Percentiles rank a stretch among this genome's conserved stretches.
Evolutionary conservation across 495 filamentous ascomycete genomes (phyloP).

Genomic region (Penicillium soppii): DNA sequence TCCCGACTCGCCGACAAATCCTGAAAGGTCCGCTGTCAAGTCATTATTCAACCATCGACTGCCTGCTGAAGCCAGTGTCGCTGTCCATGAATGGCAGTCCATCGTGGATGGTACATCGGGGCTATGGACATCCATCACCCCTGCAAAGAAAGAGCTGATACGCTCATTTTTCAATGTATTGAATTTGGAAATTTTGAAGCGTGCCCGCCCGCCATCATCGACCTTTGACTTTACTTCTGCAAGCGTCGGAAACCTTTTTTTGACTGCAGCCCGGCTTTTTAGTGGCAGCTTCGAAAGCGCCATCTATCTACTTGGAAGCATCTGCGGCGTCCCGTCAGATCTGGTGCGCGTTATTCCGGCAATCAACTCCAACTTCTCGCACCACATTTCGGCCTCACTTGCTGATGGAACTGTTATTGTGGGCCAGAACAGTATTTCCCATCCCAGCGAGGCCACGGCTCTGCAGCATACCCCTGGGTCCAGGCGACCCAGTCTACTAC

Average conservation of each 20-base stretch:
- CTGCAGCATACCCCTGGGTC: constrained; percentile 38
- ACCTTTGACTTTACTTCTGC: constrained; percentile 87
- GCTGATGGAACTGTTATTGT: constrained; percentile 75
- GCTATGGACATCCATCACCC: constrained; percentile 74
- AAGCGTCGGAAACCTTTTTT: constrained; percentile 89
- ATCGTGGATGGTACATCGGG: constrained; percentile 78
- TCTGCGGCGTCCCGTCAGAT: constrained; percentile 73
- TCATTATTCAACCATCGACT: constrained; percentile 84
- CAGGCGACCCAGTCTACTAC: constrained; percentile 36
- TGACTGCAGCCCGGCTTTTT: constrained; percentile 81
- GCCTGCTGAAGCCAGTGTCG: constrained; percentile 43
- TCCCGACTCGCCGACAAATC: constrained; percentile 58
- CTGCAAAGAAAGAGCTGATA: constrained; percentile 87
- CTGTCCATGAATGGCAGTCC: constrained; percentile 73
- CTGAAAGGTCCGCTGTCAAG: constrained; percentile 71
- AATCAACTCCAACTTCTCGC: constrained; percentile 89
- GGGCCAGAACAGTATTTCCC: constrained; percentile 90
- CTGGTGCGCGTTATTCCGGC: constrained; percentile 77
- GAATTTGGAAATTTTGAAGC: constrained; percentile 89
- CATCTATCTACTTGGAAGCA: constrained; percentile 77
- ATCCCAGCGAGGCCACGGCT: constrained; percentile 64
- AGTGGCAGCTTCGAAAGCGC: constrained; percentile 78
- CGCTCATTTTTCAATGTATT: constrained; percentile 84
- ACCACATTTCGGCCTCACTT: constrained; percentile 86
- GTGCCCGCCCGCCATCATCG: constrained; percentile 68